Evolutionary conservation across 805 yeast genomes (phyloP), one percentile per base, ranked within the genome.

Genomic region (Ogataea salicorniae): DNA sequence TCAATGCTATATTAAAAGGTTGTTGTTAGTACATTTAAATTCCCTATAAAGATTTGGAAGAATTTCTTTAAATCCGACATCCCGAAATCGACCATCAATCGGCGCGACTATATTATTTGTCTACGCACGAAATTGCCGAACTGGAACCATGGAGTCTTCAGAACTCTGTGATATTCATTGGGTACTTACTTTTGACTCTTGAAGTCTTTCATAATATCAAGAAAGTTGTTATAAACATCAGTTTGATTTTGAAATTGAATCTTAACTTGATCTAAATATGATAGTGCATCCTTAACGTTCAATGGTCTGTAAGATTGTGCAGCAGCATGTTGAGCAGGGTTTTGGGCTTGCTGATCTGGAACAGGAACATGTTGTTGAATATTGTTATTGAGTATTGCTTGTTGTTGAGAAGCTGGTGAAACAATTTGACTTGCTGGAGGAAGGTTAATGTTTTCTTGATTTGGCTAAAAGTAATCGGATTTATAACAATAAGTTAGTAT

Each of bases 191-290:
- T 81, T 71, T 92, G 97, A 46, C 95, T 84, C 72, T 95, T 95
- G 73, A 94, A 95, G 64, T 95, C 99, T 72, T 95, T 95, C 99
- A 94, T 94, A 54, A 94, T 92, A 64, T 94, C 99, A 61, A 94
- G 75, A 61, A 95, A 94, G 66, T 87, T 90, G 67, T 94, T 94
- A 74, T 94, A 94, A 39, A 94, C 96, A 59, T 91, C 97, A 0
- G 98, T 95, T 69, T 92, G 95, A 55, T 83, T 79, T 66, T 80
- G 85, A 68, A 94, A 94, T 65, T 91, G 97, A 42, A 84, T 78
- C 68, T 94, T 94, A 45, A 94, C 99, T 68, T 91, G 96, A 64
- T 95, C 99, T 56, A 94, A 77, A 63, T 95, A 94, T 9, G 96
- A 83, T 55, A 94, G 74, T 6, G 99, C 99, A 67, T 94, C 99